Evolutionary conservation across 225 moss, liverwort and hornwort species (phyloP), one percentile per base, ranked within the genome.

Genomic region (Sphagnum contortum): DNA sequence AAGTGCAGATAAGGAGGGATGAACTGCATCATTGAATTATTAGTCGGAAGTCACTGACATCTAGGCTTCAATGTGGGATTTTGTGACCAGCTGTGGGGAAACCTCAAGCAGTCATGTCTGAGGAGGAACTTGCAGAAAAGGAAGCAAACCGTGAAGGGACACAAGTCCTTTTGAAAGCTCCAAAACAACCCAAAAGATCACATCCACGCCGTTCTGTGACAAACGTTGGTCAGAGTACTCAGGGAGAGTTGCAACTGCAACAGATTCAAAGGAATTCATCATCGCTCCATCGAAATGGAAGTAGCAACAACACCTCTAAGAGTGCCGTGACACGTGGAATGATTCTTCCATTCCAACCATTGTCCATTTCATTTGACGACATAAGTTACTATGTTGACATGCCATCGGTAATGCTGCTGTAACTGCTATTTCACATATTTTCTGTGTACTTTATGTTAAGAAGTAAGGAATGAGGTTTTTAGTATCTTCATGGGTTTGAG

Each of bases 371-470:
- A 0, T 91, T 91, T 68, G 79, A 85, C 59, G 84, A 91, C 47
- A 62, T 91, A 68, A 79, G 77, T 62, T 91, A 91, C 79, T 86
- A 4, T 44, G 85, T 91, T 49, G 88, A 85, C 70, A 88, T 88
- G 88, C 90, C 90, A 54, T 68, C 83, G 70, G 88, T 88, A 63
- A 63, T 7, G 7, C 11, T 7, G 54, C 11, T 7, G 11, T 47
- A 61, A 45, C 44, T 61, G 44, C 14, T 9, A 61, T 61, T 57
- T 3, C 14, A 3, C 57, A 11, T 57, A 11, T 3, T 57, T 12
- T 57, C 29, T 29, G 29, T 29, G 29, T 29, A 29, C 29, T 29
- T 29, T 29, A 29, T 29, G 29, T 29, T 0, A 29, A 29, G 29
- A 29, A 29, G 29, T 29, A 29, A 29, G 29, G 29, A 29, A 29